Percentiles rank a stretch among this genome's conserved stretches.
phyloP scores from a whole-genome alignment of 2,329 filamentous ascomycete genomes.

The Aspergillus tamarii region DNA sequence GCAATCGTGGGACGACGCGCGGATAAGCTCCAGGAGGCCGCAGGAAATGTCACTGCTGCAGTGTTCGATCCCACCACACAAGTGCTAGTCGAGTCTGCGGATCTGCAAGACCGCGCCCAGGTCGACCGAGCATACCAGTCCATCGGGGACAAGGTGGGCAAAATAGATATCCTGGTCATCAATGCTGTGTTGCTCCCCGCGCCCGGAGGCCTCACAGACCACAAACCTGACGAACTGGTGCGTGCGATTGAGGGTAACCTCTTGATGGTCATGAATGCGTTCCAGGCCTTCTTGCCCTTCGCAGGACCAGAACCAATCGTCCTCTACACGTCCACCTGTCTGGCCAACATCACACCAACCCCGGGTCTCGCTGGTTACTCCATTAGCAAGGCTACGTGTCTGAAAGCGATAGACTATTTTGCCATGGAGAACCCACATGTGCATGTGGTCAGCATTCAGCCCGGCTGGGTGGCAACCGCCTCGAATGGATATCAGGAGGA shows the following conservation, averaged over 20 bases:
- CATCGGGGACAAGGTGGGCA: background rate
- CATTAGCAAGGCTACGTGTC: background rate
- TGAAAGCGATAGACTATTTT: slow-evolving; percentile 8
- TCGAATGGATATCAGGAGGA: background rate
- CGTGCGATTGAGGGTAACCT: background rate
- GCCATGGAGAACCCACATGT: slow-evolving; percentile 7
- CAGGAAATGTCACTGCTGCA: background rate
- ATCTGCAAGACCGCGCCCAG: background rate
- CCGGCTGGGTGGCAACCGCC: slow-evolving; percentile 2
- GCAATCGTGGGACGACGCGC: background rate
- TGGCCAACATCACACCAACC: background rate
- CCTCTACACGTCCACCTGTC: background rate
- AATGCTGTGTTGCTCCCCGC: background rate
- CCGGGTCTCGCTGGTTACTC: background rate
- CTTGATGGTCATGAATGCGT: background rate
- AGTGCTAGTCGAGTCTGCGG: too few species aligned
- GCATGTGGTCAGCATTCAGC: slow-evolving; percentile 3
- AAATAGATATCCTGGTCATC: background rate
- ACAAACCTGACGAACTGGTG: background rate
- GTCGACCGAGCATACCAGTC: background rate
- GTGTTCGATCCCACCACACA: too few species aligned
- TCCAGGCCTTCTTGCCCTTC: background rate
- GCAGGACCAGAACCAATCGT: background rate
- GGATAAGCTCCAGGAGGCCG: background rate
- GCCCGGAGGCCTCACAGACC: background rate